Base-by-base conservation (phyloP, 2,329 filamentous ascomycete genomes). In the Bretziella fagacearum region DNA sequence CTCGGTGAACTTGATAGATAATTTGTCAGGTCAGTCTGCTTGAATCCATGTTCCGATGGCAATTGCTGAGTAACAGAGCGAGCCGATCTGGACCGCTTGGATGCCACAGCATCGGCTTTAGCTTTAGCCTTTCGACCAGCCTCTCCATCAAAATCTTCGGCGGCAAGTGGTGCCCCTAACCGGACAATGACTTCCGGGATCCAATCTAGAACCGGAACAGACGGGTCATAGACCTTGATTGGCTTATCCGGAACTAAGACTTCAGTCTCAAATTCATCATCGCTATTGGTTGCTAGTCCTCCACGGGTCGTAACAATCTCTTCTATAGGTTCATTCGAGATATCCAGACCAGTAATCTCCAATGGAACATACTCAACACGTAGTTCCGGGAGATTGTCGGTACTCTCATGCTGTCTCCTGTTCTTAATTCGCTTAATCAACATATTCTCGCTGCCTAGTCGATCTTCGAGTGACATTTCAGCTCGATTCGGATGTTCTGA, bases 311-410 rank as follows among this genome's bases (percentile, higher is more conserved):
- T 65, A 50, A 75, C 75, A 13, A 83, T 79, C 25, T 76, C 71
- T 18, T 35, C 37, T 17, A 45, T 42, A 20, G 11, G 18, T 57
- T 95, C 87, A 0, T 70, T 67, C 8, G 76, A 72, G 20, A 95
- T 63, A 56, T 93, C 77, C 32, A 96, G 70, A 0, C 77, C 77
- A 2, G 94, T 84, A 13, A 95, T 70, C 25, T 82, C 72, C 2
- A 76, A 69, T 0, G 91, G 91, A 3, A 79, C 67, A 56, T 82
- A 93, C 1, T 82, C 77, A 18, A 96, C 63, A 5, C 89, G 79
- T 7, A 95, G 60, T 58, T 96, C 89, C 1, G 77, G 70, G 3
- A 77, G 75, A 1, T 71, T 76, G 57, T 93, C 89, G 0, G 81
- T 87, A 45, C 74, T 79, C 36, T 75, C 71, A 60, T 93, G 86